Base-by-base conservation (phyloP, 1,284 basidiomycete species). In the Vanrija pseudolonga region DNA sequence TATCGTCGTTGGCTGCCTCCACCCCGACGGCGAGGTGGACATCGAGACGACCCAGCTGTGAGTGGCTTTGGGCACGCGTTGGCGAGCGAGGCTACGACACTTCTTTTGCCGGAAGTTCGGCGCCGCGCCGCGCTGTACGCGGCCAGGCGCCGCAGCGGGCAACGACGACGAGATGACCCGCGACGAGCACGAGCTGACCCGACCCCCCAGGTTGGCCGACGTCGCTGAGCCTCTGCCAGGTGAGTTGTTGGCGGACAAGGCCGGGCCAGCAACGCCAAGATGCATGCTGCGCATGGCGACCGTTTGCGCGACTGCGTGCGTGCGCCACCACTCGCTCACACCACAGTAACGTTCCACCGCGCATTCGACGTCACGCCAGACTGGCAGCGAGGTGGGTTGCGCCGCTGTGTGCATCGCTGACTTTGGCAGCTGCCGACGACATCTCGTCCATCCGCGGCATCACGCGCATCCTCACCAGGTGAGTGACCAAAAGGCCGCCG, bases 401-500 rank as follows among this genome's bases (percentile, higher is more conserved):
- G 3, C 15, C 23, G 6, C 17, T 20, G 42, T 22, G 40, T n/a
- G 15, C 26, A 20, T n/a, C n/a, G n/a, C 17, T 50, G 24, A 41
- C 23, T 12, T 12, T n/a, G n/a, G 14, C 47, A 88, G 87, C 85
- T 36, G 76, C 85, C 53, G 66, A 71, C 22, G 79, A 80, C 52
- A 76, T 89, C 26, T 76, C 77, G 39, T 73, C 72, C 24, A 83
- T 90, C 32, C 75, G 78, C 20, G 85, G 85, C 4, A 79, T 90
- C 42, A 84, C 83, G 14, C 82, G 88, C 26, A 82, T 91, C 58
- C 72, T 90, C 45, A 89, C 89, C 12, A 89, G 87, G 87, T 85
- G 64, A 61, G 43, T 50, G 7, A 7, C 26, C 26, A 6, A 6
- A 26, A 26, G 7, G 26, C 26, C 26, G 26, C 7, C 26, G 5